Evolutionary conservation across 177 flowering plant species (phyloP), one percentile per base, ranked within the genome.

Genomic region (Vitis hybrid): DNA sequence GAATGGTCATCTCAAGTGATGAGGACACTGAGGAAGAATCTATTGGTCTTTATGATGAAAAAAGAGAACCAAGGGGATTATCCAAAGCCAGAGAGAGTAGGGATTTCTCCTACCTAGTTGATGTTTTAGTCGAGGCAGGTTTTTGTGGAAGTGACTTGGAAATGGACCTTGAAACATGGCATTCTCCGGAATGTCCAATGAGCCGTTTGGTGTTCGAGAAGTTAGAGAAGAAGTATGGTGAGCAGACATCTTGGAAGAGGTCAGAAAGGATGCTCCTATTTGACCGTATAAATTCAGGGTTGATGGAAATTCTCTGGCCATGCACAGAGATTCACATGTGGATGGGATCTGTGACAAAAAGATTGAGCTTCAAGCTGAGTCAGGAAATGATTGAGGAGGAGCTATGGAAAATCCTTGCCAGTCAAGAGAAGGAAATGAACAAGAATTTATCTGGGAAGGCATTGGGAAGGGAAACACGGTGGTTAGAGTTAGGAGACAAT

Each of bases 241-340:
- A 81, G 47, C 86, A 83, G 57, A 71, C 66, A 58, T 73, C 77
- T 17, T 85, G 86, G 88, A 68, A 59, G 52, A 86, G 77, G 63
- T 80, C 87, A n/a, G 87, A 85, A 59, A 81, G 90, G 70, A 75
- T 68, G 79, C 90, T 88, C 72, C 72, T 86, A 28, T 86, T 88
- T 73, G 89, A 88, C 70, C 76, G 80, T 18, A 76, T 86, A 60
- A 86, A 86, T 66, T 75, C 69, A 33, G 84, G 82, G 44, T 63
- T 88, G 18, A 56, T 38, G 61, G 84, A 78, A 31, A 74, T 80
- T 61, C 63, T 81, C 20, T 71, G 66, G 49, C 67, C 82, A 51
- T 72, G 31, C 14, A 54, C 70, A 15, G 75, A 73, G 17, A 19
- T 66, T 3, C 50, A 62, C 13, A 10, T 13, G 17, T 68, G 68